Evolutionary conservation across 352 stramenopile species (phyloP).

Genomic region (Phytopythium kandeliae): DNA sequence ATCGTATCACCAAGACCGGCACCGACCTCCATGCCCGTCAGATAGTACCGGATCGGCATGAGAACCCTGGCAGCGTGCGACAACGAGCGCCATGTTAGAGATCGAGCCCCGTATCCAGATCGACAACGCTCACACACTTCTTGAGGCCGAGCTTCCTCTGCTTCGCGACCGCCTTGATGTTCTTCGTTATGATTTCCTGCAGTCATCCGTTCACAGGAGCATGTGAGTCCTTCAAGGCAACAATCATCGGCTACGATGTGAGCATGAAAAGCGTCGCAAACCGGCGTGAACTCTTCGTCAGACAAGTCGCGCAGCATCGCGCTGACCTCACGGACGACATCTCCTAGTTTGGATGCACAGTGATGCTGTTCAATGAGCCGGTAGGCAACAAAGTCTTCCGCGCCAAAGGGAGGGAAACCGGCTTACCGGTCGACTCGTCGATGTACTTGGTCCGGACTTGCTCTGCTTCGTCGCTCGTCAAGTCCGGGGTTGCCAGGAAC

Average conservation of each 20-base stretch:
- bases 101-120: too few species aligned
- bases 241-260: background rate
- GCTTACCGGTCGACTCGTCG: slow-evolving; percentile 39
- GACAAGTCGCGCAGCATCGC: slow-evolving; percentile 37
- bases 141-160: slow-evolving; percentile 74
- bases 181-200: slow-evolving; percentile 72
- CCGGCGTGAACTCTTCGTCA: slow-evolving; percentile 63
- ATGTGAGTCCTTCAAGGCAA: too few species aligned
- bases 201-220: too few species aligned
- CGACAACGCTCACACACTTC: slow-evolving; percentile 42
- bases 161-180: slow-evolving; percentile 74
- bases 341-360: too few species aligned
- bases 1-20: slow-evolving; percentile 80
- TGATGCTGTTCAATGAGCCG: too few species aligned
- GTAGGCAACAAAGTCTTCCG: too few species aligned
- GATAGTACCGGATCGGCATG: slow-evolving; percentile 86
- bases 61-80: slow-evolving; percentile 37
- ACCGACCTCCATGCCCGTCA: slow-evolving; percentile 83
- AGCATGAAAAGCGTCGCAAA: slow-evolving; percentile 20
- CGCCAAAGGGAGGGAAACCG: background rate
- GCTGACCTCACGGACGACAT: slow-evolving; percentile 48
- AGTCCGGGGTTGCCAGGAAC: slow-evolving; percentile 63
- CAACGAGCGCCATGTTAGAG: too few species aligned
- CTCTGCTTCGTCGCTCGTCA: slow-evolving; percentile 37
- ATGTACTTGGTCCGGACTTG: slow-evolving; percentile 79